Percentiles rank a stretch among this genome's conserved stretches.
phyloP scores from a whole-genome alignment of 2,329 filamentous ascomycete species.

The Neonectria coccinea region DNA sequence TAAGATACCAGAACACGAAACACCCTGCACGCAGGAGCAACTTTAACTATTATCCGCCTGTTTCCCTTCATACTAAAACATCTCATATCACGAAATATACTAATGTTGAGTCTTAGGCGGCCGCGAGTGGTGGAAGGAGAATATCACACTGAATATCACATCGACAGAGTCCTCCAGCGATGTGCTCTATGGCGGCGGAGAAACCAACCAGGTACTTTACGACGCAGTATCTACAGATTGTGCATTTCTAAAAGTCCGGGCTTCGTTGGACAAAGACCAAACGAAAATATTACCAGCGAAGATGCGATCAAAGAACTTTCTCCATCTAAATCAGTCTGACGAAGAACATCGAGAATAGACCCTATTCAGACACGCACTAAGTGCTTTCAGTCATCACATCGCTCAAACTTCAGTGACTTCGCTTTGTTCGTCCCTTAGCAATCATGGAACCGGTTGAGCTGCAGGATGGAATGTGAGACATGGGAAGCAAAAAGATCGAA shows the following conservation, averaged over 20 bases:
- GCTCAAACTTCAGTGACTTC: neutral
- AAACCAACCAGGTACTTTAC: neutral
- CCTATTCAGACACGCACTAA: neutral
- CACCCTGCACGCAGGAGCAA: neutral
- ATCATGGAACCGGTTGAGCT: neutral
- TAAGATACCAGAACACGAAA: neutral
- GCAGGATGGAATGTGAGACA: too few species aligned
- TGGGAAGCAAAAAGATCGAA: too few species aligned
- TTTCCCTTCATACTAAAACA: neutral
- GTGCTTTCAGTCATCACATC: neutral
- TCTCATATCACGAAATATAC: neutral
- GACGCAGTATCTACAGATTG: neutral
- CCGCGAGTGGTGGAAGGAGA: neutral
- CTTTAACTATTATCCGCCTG: neutral
- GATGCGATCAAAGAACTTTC: neutral
- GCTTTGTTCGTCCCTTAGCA: neutral
- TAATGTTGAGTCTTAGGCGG: neutral
- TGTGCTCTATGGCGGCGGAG: too few species aligned
- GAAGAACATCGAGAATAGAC: neutral
- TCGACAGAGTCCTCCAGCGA: neutral
- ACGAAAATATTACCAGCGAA: neutral
- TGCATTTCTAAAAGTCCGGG: neutral
- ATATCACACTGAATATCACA: neutral
- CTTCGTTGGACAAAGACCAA: neutral
- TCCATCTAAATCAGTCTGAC: neutral